These are phyloP conservation scores for Russula abietina DNA, from an alignment of 768 basidiomycete species.

Conservation along the genomic window DNA sequence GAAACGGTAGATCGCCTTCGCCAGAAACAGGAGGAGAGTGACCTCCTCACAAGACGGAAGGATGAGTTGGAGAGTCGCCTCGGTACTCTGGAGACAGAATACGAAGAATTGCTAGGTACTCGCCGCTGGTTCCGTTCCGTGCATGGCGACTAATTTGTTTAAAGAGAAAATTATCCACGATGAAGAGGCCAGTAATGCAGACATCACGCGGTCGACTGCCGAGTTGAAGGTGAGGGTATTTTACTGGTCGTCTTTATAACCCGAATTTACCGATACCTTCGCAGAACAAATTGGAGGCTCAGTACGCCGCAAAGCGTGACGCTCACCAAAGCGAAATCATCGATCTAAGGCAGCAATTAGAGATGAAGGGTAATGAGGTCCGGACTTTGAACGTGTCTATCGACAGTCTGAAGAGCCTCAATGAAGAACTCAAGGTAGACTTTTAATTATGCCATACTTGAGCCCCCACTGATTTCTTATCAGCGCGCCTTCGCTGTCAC, in stretches of 20 bases:
- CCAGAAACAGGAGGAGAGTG: conserved; percentile 89
- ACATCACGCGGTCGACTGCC: conserved; percentile 75
- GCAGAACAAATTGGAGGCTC: conserved; percentile 89
- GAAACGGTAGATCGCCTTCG: conserved; percentile 87
- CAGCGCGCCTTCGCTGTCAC: conserved; percentile 97
- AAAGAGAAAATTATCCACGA: conserved; percentile 89
- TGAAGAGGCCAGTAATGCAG: conserved; percentile 79
- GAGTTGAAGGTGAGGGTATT: conserved; percentile 73
- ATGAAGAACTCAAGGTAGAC: conserved; percentile 93
- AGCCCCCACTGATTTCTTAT: conserved; percentile 18
- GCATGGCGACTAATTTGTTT: conserved; percentile 12
- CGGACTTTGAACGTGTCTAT: conserved; percentile 78
- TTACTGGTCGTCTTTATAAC: conserved; percentile 17
- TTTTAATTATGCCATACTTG: conserved; percentile 6
- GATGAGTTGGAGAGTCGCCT: conserved; percentile 86
- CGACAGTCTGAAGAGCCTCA: conserved; percentile 91
- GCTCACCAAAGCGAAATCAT: conserved; percentile 77
- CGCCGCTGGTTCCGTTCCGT: conserved; percentile 28
- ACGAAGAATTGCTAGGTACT: conserved; percentile 90
- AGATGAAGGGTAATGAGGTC: conserved; percentile 76
- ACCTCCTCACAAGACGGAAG: conserved; percentile 70
- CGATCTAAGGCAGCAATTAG: conserved; percentile 87
- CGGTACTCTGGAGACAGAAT: conserved; percentile 79
- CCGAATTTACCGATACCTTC: conserved; percentile 22
- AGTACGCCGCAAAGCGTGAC: conserved; percentile 90